Evolutionary conservation across 192 early-diverging fungal species (phyloP).

Genomic region (Coemansia sp.): DNA sequence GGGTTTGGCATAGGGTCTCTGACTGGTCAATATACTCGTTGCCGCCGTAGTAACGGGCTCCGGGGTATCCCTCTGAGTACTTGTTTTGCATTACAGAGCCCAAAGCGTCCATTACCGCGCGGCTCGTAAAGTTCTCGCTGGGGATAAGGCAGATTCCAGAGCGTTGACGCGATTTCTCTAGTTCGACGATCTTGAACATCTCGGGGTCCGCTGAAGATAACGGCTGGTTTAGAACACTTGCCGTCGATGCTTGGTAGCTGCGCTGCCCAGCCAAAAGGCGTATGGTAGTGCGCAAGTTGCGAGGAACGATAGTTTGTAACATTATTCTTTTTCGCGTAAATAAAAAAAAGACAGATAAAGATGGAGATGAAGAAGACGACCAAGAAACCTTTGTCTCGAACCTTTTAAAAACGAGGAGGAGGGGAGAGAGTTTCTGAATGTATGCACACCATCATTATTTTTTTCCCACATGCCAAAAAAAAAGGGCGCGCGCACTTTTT

Average conservation of each 20-base stretch:
- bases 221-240: slow-evolving; percentile 70
- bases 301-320: background rate
- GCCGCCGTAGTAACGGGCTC: slow-evolving; percentile 98
- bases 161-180: slow-evolving; percentile 93
- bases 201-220: slow-evolving; percentile 81
- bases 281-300: background rate
- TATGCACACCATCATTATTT: too few species aligned
- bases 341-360: background rate
- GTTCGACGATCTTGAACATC: slow-evolving; percentile 92
- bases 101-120: slow-evolving; percentile 93
- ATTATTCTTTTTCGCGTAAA: background rate
- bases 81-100: slow-evolving; percentile 99
- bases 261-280: background rate
- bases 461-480: slow-evolving; percentile 3
- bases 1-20: slow-evolving; percentile 90
- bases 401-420: background rate
- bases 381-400: background rate
- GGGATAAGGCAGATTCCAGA: slow-evolving; percentile 94
- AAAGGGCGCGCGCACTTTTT: background rate
- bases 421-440: too few species aligned
- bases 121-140: slow-evolving; percentile 98
- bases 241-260: slow-evolving; percentile 20
- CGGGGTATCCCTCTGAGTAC: slow-evolving; percentile 98
- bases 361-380: background rate
- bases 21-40: slow-evolving; percentile 98